Base-by-base conservation (phyloP, 2,329 filamentous ascomycete species). In the Pseudogymnoascus sp. region DNA sequence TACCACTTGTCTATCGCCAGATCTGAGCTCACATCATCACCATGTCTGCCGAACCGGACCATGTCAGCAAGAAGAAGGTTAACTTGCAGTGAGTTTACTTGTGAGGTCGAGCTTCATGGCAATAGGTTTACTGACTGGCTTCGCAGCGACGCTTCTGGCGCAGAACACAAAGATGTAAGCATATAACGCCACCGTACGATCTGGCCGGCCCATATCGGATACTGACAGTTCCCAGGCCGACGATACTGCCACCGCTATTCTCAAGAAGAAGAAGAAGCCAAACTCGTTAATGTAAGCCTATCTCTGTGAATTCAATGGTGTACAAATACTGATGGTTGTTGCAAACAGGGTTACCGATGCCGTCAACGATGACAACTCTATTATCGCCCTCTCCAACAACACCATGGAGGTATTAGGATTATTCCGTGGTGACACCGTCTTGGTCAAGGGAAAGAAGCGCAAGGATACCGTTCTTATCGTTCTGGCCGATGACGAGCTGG, bases 181-280 rank as follows among this genome's bases (percentile, higher is more conserved):
- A 72, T 71, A 59, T 38, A 63, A 62, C 61, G 63, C 63, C 67
- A 70, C 66, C 68, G 67, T 66, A 66, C 69, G 38, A 69, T 68
- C 62, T 66, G 66, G 63, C 67, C 70, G 66, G 60, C 61, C 63
- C 41, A 61, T 63, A 64, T 64, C 43, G 9, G 43, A 70, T 69
- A 71, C 74, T 77, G 70, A 81, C 74, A 64, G 64, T 33, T 43
- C 31, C 64, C 72, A 96, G 88, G 88, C 91, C 72, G 90, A 97
- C 76, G 95, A 96, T 75, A 91, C 88, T 66, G 87, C 95, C 61
- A 99, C 95, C 52, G 95, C 95, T 70, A 99, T 99, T 72, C 86
- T 99, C 73, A 97, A 97, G 83, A 97, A 97, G 86, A 99, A 99
- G 89, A 99, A 99, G 93, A 99, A 99, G 91, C 93, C 93, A 72